These are phyloP conservation scores for Ustilago tritici DNA, from an alignment of 1,284 basidiomycete species.

Conservation along the genomic window DNA sequence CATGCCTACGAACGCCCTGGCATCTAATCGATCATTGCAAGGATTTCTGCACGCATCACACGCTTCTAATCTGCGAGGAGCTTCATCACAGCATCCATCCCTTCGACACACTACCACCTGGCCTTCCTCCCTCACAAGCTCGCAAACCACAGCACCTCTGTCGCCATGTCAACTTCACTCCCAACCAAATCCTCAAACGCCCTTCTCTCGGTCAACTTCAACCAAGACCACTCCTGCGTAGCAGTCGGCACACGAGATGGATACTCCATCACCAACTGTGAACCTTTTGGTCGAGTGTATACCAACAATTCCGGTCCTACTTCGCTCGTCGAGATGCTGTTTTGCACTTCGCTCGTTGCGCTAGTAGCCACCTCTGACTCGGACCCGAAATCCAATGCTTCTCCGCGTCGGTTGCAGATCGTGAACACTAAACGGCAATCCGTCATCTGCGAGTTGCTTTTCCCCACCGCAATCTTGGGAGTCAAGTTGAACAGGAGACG, in stretches of 20 bases:
- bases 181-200: conserved; percentile 49
- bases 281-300: conserved; percentile 95
- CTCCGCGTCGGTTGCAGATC: conserved; percentile 87
- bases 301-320: conserved; percentile 92
- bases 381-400: conserved; percentile 73
- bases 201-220: conserved; percentile 63
- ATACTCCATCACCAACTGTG: conserved; percentile 96
- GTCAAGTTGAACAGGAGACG: conserved; percentile 97
- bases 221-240: conserved; percentile 77
- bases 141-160: neutral
- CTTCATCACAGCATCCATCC: neutral
- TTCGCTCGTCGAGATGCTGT: conserved; percentile 98
- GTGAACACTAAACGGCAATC: conserved; percentile 99
- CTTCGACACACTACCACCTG: neutral
- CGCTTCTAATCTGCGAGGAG: no score
- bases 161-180: conserved; percentile 24
- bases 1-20: no score
- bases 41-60: no score
- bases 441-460: conserved; percentile 97
- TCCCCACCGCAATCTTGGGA: conserved; percentile 92
- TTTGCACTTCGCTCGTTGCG: conserved; percentile 96
- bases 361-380: conserved; percentile 90
- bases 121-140: neutral
- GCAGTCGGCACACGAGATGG: conserved; percentile 95
- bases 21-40: no score